A percentile compares a stretch with the other conserved stretches of the same genome.
These are phyloP conservation scores for Panicum miliaceum DNA, from an alignment of 176 grass and related monocot genomes.

Conservation along the genomic window DNA sequence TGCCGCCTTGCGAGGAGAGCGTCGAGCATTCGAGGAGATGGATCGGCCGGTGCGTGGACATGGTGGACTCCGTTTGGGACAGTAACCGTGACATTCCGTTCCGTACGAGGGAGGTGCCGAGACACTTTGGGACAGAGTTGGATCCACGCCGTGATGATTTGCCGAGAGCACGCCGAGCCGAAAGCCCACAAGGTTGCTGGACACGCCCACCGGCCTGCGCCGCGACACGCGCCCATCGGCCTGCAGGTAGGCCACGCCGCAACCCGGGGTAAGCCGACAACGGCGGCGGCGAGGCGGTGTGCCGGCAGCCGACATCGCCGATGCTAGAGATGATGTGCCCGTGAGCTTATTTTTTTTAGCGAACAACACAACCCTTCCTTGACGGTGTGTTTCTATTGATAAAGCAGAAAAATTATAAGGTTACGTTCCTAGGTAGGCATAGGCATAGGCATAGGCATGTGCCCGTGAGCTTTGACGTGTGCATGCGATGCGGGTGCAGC, in stretches of 20 bases:
- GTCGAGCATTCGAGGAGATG: not conserved
- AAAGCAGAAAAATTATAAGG: too few species aligned
- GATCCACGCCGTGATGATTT: constrained; percentile 1
- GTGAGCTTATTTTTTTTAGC: too few species aligned
- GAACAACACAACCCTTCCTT: too few species aligned
- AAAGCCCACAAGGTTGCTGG: not conserved
- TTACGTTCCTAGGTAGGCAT: too few species aligned
- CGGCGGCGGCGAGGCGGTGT: too few species aligned
- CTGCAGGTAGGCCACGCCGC: not conserved
- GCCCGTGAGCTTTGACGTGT: constrained; percentile 6
- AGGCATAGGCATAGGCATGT: too few species aligned
- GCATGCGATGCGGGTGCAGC: not conserved
- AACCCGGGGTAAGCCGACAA: too few species aligned
- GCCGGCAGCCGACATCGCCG: not conserved
- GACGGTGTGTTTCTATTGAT: too few species aligned
- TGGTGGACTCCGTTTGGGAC: too few species aligned
- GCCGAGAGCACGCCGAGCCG: not conserved
- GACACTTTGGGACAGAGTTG: not conserved
- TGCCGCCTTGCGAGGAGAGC: not conserved
- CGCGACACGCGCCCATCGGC: not conserved
- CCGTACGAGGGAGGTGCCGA: constrained; percentile 13
- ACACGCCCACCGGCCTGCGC: not conserved
- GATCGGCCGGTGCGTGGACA: not conserved
- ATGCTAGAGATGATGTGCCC: not conserved
- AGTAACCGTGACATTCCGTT: too few species aligned